Conservation (phyloP, 2,329 filamentous ascomycete species). For the Fusarium sacchari region DNA sequence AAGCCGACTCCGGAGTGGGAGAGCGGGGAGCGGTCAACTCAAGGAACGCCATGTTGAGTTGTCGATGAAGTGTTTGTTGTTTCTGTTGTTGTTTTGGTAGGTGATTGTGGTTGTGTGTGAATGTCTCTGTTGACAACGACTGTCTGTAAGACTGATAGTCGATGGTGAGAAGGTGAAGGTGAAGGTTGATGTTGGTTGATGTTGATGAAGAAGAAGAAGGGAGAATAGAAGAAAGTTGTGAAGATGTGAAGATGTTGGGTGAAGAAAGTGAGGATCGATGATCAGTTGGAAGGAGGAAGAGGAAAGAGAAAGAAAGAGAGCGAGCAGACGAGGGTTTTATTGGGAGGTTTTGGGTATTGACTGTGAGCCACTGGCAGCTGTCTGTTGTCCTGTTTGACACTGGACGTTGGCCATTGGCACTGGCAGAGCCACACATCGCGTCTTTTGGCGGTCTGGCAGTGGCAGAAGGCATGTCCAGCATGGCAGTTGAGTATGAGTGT, state of each 20-base stretch:
- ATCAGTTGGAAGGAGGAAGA: neutral
- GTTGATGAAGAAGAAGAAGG: neutral
- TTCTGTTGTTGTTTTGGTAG: fast-evolving
- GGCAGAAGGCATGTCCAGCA: neutral
- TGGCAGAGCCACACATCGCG: neutral
- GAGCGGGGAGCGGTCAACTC: neutral
- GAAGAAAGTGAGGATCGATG: neutral
- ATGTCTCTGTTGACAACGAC: neutral
- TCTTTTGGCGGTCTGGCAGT: neutral
- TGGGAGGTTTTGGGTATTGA: neutral
- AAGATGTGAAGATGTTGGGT: neutral
- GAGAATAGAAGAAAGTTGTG: neutral
- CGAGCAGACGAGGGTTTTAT: neutral
- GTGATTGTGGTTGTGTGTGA: neutral
- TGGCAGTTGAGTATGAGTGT: too few species aligned
- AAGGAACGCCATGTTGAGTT: neutral
- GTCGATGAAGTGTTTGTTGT: fast-evolving
- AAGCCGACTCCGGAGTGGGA: neutral
- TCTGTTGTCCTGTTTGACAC: neutral
- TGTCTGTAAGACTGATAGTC: too few species aligned
- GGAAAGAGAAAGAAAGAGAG: neutral
- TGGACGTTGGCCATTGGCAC: neutral
- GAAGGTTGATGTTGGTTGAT: too few species aligned
- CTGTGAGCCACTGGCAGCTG: neutral
- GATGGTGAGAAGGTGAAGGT: neutral